Base-by-base conservation (phyloP, 1,284 basidiomycete species). In the Dichomitus squalens region DNA sequence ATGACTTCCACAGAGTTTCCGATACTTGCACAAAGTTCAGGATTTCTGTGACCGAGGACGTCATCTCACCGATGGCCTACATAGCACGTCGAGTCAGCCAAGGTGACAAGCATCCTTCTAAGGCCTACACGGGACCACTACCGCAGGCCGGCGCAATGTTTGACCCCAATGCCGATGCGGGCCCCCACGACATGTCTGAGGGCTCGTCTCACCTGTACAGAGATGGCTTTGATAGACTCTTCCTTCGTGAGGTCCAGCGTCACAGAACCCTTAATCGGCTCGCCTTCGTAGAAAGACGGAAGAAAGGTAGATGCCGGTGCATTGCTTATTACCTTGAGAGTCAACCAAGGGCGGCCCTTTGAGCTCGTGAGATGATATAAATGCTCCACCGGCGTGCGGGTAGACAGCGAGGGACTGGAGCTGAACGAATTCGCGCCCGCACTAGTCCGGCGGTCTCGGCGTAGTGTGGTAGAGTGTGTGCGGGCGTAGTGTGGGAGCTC, bases 251-350 rank as follows among this genome's bases (percentile, higher is more conserved):
- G 66, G 46, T 79, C 73, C 18, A 84, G 61, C 49, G 76, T 75
- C 0, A 84, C 78, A 12, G 70, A 68, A 23, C 83, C 83, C 3
- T 71, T 66, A 44, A 85, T 73, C 16, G 62, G 59, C 62, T 86
- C 81, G 12, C 77, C 80, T 58, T 82, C 72, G 41, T 74, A 64
- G 56, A 80, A 79, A 11, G 72, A 59, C 12, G 81, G 81, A 9
- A 76, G 67, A 41, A 64, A 52, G 1, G 29, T 41, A 5, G 64
- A 43, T 7, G 53, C 49, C 4, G 50, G 57, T 1, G 64, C 65
- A 9, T 60, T 62, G 55, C 68, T 68, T 5, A 53, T 27, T 16
- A 66, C 55, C 35, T 52, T 63, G 41, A 68, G 51, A 1, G 58
- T 66, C 27, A 64, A 40, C 65, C 65, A 69, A 4, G 63, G 53